These are phyloP conservation scores for Oryza rufipogon DNA, from an alignment of 176 grass and related monocot species.

Conservation along the genomic window DNA sequence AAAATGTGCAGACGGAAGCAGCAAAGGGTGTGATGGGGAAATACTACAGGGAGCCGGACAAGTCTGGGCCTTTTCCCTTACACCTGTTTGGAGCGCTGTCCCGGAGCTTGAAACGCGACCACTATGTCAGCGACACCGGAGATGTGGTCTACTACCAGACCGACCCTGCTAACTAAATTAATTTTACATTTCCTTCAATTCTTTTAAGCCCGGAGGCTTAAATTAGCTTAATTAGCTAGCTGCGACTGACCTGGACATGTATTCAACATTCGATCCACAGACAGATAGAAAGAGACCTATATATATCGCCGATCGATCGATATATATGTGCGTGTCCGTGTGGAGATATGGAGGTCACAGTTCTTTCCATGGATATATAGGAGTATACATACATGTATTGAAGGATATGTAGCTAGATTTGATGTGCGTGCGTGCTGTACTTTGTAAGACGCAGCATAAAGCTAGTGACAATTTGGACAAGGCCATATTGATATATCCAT, in stretches of 20 bases:
- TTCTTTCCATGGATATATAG: background rate
- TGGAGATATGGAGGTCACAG: too few species aligned
- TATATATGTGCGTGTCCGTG: too few species aligned
- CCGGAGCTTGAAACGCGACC: conserved; percentile 53
- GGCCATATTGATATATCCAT: too few species aligned
- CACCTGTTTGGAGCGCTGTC: conserved; percentile 51
- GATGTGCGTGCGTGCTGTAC: background rate
- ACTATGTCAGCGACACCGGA: conserved; percentile 66
- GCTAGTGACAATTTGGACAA: too few species aligned
- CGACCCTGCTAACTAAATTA: conserved; percentile 22
- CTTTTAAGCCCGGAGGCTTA: background rate
- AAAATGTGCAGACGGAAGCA: conserved; percentile 50
- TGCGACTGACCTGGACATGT: background rate
- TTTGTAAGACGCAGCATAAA: background rate
- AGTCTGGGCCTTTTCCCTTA: conserved; percentile 64
- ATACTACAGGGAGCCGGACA: conserved; percentile 67
- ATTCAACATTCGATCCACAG: background rate
- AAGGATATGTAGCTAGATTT: background rate
- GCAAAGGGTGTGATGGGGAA: conserved; percentile 65
- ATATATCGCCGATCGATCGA: too few species aligned
- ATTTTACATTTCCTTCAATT: background rate
- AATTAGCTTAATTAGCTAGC: too few species aligned
- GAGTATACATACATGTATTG: background rate
- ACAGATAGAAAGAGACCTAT: too few species aligned
- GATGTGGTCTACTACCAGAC: conserved; percentile 69